Conservation (phyloP, 257 asterid genomes). For the Solanum neorickii region DNA sequence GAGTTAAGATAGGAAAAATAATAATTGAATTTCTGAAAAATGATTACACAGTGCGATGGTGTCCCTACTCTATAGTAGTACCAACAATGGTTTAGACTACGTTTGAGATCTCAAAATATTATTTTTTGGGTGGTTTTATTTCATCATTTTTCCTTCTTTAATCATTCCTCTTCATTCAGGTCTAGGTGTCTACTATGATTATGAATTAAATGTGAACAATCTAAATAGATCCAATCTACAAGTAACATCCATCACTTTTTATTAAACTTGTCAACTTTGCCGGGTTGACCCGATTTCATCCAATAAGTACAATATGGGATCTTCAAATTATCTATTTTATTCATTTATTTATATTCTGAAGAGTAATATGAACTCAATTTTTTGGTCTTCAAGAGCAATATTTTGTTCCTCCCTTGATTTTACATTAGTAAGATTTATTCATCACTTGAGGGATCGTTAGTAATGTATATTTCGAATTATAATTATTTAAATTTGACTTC, state of each 20-base stretch:
- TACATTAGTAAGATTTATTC: too few relatives aligned
- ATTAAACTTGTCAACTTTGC: not conserved
- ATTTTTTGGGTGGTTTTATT: not conserved
- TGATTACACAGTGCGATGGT: not conserved
- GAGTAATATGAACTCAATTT: too few relatives aligned
- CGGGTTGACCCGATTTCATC: not conserved
- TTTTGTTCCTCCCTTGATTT: too few relatives aligned
- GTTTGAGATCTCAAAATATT: not conserved
- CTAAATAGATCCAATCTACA: not conserved
- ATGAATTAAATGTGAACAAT: not conserved
- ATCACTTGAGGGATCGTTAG: too few relatives aligned
- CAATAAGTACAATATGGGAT: not conserved
- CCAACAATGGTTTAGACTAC: not conserved
- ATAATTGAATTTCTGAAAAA: not conserved
- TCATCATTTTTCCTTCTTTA: not conserved
- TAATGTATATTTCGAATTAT: too few relatives aligned
- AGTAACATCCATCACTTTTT: not conserved
- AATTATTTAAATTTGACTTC: too few relatives aligned
- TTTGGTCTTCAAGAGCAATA: too few relatives aligned
- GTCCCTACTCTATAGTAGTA: not conserved
- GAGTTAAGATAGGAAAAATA: not conserved
- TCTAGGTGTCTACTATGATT: not conserved
- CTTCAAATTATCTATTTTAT: not conserved
- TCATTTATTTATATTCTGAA: not conserved
- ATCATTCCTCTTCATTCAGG: not conserved